A percentile compares a stretch with the other conserved stretches of the same genome.
Evolutionary conservation across 2,329 filamentous ascomycete species (phyloP).

Genomic region (Pezicula carpinea): DNA sequence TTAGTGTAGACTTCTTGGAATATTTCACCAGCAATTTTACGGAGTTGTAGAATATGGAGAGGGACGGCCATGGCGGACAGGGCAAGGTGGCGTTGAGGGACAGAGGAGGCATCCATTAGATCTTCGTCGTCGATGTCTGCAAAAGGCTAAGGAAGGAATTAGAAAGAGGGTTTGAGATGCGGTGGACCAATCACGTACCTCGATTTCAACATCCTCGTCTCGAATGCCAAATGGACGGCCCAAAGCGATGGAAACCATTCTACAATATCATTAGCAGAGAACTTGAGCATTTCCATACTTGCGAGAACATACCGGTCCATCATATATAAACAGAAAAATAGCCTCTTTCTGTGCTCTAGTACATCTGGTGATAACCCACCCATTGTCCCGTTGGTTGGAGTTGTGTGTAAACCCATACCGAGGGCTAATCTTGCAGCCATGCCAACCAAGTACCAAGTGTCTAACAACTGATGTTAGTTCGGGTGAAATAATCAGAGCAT

Average conservation of each 20-base stretch:
- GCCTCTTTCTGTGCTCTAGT: constrained; percentile 34
- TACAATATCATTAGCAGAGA: constrained; percentile 11
- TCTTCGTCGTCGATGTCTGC: constrained; percentile 32
- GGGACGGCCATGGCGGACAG: constrained; percentile 36
- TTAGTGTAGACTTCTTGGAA: constrained; percentile 33
- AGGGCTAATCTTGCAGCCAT: constrained; percentile 38
- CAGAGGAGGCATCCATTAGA: constrained; percentile 22
- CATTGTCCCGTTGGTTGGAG: constrained; percentile 23
- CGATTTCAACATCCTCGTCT: constrained; percentile 40
- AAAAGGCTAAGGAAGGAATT: constrained; percentile 30
- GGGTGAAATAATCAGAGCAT: constrained; percentile 10
- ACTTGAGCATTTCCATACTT: neutral
- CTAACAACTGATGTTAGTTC: constrained; percentile 15
- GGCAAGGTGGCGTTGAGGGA: constrained; percentile 22
- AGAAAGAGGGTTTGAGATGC: neutral
- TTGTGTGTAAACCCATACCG: constrained; percentile 37
- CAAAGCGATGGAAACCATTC: constrained; percentile 39
- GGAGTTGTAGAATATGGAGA: constrained; percentile 36
- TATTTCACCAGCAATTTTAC: constrained; percentile 38
- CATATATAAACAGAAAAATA: constrained; percentile 45
- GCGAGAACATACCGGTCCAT: constrained; percentile 36
- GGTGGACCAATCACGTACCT: constrained; percentile 17
- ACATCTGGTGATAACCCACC: constrained; percentile 9
- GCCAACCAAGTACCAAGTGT: constrained; percentile 43
- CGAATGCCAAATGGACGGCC: constrained; percentile 41